phyloP scores from a whole-genome alignment of 352 stramenopile species.

The Pythium chondricola region DNA sequence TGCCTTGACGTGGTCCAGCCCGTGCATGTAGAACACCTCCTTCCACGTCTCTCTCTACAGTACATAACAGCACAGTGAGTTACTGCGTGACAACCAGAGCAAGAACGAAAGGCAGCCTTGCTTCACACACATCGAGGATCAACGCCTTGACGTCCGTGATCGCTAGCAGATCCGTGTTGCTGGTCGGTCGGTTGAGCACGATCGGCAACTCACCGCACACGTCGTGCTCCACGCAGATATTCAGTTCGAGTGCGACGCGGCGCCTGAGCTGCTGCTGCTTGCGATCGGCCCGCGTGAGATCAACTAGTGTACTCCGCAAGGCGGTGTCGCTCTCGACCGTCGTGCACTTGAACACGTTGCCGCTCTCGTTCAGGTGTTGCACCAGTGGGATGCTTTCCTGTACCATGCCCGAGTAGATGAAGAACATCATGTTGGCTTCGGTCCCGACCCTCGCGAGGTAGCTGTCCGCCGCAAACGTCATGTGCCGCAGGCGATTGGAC shows the following conservation, averaged over 20 bases:
- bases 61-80: background rate
- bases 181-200: conserved; percentile 50
- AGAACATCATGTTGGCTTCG: conserved; percentile 68
- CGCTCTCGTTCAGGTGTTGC: conserved; percentile 59
- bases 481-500: conserved; percentile 57
- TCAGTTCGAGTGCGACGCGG: conserved; percentile 61
- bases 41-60: conserved; percentile 67
- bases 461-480: conserved; percentile 55
- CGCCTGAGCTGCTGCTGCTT: conserved; percentile 33
- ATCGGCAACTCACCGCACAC: conserved; percentile 68
- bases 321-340: conserved; percentile 31
- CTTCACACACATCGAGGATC: conserved; percentile 71
- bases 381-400: conserved; percentile 71
- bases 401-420: conserved; percentile 73
- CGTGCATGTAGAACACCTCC: conserved; percentile 73
- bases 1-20: conserved; percentile 54
- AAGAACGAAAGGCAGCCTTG: background rate
- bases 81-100: no score
- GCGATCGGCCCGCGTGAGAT: conserved; percentile 9
- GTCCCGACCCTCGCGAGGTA: conserved; percentile 65
- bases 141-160: conserved; percentile 78
- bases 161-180: conserved; percentile 61
- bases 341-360: conserved; percentile 43
- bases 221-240: conserved; percentile 76
- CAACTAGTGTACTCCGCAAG: conserved; percentile 20